These are phyloP conservation scores for Fennellomyces sp. DNA, from an alignment of 371 early-diverging fungal species.

Conservation along the genomic window DNA sequence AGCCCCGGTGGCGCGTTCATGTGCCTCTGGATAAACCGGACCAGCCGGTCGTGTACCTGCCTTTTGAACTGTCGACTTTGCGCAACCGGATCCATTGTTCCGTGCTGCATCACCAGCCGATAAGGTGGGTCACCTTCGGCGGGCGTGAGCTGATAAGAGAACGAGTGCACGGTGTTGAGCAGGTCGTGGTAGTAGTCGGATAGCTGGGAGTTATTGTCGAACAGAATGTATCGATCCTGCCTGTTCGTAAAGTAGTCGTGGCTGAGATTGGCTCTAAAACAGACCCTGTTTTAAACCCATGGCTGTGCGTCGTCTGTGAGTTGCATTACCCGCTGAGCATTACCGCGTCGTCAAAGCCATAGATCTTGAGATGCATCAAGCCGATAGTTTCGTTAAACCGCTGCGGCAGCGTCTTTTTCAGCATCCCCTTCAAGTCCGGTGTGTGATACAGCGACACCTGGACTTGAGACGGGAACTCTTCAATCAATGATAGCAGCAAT, in stretches of 20 bases:
- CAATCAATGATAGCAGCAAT: conserved; percentile 68
- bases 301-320: too few species aligned
- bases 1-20: neutral
- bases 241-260: conserved; percentile 93
- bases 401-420: conserved; percentile 76
- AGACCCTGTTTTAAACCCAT: neutral
- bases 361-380: conserved; percentile 92
- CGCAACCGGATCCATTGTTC: conserved; percentile 66
- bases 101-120: conserved; percentile 25
- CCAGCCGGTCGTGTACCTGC: conserved; percentile 53
- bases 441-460: conserved; percentile 82
- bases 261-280: conserved; percentile 91
- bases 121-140: neutral
- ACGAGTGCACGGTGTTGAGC: conserved; percentile 56
- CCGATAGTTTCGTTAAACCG: conserved; percentile 94
- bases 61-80: conserved; percentile 62
- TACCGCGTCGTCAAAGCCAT: conserved; percentile 85
- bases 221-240: conserved; percentile 91
- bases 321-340: conserved; percentile 84
- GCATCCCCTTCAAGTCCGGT: conserved; percentile 75
- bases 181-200: conserved; percentile 75
- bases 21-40: conserved; percentile 22
- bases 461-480: conserved; percentile 69
- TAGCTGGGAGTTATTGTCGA: conserved; percentile 57
- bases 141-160: conserved; percentile 65